phyloP scores from a whole-genome alignment of 2,329 filamentous ascomycete genomes.

The Fusarium annulatum region DNA sequence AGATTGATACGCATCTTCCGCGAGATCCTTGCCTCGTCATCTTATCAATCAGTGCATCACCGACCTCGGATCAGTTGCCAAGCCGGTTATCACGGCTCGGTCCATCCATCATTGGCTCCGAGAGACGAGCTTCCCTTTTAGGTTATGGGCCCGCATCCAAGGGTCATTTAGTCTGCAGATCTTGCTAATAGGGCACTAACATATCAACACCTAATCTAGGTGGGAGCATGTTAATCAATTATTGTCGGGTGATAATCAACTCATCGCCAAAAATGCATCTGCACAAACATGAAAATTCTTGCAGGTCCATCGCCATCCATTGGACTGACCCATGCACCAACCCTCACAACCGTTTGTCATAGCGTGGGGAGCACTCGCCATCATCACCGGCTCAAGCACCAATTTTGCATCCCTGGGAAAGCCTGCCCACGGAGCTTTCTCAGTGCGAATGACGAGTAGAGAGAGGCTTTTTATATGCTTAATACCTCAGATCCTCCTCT shows the following conservation, averaged over 20 bases:
- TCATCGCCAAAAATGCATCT: not conserved
- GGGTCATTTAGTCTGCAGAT: not conserved
- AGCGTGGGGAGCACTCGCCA: slow-evolving; percentile 1
- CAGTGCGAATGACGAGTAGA: not conserved
- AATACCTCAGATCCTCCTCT: not conserved
- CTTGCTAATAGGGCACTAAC: not conserved
- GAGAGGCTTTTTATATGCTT: not conserved
- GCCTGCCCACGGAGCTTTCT: not conserved
- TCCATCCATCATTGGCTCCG: not conserved
- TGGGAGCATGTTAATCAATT: not conserved
- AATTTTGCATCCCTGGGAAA: not conserved
- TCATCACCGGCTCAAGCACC: not conserved
- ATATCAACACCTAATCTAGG: fast-evolving
- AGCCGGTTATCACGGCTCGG: slow-evolving; percentile 22
- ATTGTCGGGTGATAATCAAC: not conserved
- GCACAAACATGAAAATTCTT: not conserved
- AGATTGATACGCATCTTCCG: slow-evolving; percentile 1
- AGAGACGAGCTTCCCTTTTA: slow-evolving; percentile 9
- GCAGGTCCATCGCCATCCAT: not conserved
- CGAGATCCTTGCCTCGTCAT: not conserved
- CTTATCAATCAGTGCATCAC: slow-evolving; percentile 31
- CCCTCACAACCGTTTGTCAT: not conserved
- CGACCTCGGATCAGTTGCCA: slow-evolving; percentile 24
- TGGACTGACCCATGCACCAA: not conserved
- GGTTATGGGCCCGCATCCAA: not conserved